Evolutionary conservation across 2,329 filamentous ascomycete species (phyloP), one percentile per base, ranked within the genome.

Genomic region (Pleomassaria siparia): DNA sequence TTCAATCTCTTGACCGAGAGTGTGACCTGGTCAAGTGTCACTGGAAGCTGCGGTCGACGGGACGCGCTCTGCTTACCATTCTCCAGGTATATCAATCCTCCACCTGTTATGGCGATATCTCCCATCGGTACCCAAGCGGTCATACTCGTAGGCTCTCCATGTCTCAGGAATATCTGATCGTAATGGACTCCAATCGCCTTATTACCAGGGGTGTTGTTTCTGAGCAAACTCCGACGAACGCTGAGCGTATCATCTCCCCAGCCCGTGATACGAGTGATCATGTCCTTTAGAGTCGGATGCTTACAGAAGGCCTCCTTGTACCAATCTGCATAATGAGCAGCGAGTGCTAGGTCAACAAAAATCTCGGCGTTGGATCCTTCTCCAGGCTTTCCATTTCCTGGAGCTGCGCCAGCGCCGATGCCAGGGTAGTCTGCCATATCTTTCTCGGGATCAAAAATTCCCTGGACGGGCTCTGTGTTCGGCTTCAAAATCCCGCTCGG

Each of bases 161-260:
- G 61, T 1, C 80, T 63, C 40, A 83, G 61, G 55, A 83, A 83
- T 18, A 78, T 81, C 64, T 83, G 80, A 55, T 84, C 80, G 54
- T 83, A 83, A 50, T 84, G 81, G 2, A 84, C 80, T 0, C 80
- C 80, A 50, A 82, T 83, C 0, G 80, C 79, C 52, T 80, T 79
- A 40, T 78, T 81, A 0, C 74, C 74, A 0, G 81, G 81, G 0
- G 77, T 78, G 53, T 82, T 83, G 52, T 83, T 83, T 29, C 81
- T 67, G 43, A 84, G 60, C 10, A 83, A 60, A 1, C 78, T 80
- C 25, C 81, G 67, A 7, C 72, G 66, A 3, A 81, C 66, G 5
- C 57, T 67, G 3, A 80, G 59, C 0, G 77, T 79, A 33, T 75
- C 59, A 0, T 76, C 72, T 0, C 73, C 76, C 81, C 82, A 85